Percentiles rank a stretch among this genome's conserved stretches.
Evolutionary conservation across 768 basidiomycete genomes (phyloP).

Genomic region (Lactifluus volemus): DNA sequence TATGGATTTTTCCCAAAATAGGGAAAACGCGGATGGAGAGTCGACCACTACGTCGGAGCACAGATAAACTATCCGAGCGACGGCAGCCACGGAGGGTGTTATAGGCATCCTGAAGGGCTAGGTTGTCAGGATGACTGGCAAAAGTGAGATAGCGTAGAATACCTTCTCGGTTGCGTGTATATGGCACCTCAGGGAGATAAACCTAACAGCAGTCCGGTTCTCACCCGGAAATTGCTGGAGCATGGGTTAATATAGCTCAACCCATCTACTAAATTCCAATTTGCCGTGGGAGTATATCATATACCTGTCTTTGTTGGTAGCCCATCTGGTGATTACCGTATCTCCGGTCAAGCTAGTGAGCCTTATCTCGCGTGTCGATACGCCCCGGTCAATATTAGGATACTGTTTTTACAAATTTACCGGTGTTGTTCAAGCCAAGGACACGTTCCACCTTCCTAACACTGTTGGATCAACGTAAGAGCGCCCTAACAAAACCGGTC

Average conservation of each 20-base stretch:
- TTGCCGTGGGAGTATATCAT: neutral
- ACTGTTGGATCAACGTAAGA: neutral
- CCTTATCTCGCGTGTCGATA: neutral
- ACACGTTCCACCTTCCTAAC: neutral
- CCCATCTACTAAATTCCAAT: neutral
- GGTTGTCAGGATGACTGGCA: neutral
- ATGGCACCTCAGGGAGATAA: neutral
- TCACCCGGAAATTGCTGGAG: neutral
- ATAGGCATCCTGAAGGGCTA: neutral
- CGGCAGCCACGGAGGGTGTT: slow-evolving; percentile 29
- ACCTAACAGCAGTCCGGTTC: neutral
- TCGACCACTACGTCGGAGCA: slow-evolving; percentile 61
- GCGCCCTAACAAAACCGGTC: neutral
- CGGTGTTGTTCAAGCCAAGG: neutral
- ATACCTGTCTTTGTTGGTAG: too few relatives aligned
- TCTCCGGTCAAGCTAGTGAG: too few relatives aligned
- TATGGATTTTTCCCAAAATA: slow-evolving; percentile 36
- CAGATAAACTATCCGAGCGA: slow-evolving; percentile 64
- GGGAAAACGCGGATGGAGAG: slow-evolving; percentile 33
- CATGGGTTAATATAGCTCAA: neutral
- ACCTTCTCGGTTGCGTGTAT: neutral
- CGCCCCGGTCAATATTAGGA: neutral
- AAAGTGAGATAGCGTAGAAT: neutral
- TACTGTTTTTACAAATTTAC: neutral
- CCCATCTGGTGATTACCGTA: too few relatives aligned